A percentile compares a stretch with the other conserved stretches of the same genome.
Conservation (phyloP, 2,329 filamentous ascomycete genomes). For the Fusarium beomiforme region DNA sequence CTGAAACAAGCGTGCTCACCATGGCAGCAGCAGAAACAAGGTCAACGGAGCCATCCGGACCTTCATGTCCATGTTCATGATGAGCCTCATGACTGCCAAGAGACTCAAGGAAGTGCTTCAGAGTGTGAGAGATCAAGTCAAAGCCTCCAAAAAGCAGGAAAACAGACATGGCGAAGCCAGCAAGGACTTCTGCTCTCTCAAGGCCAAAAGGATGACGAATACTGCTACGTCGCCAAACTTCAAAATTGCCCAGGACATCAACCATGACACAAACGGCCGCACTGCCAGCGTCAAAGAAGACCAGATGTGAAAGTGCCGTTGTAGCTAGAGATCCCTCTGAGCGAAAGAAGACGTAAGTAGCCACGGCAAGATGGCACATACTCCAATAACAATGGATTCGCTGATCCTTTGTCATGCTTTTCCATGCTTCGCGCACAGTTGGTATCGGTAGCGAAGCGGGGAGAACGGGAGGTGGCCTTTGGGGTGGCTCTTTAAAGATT, state of each 20-base stretch:
- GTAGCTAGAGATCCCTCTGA: slow-evolving; percentile 88
- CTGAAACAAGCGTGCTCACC: slow-evolving; percentile 83
- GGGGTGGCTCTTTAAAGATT: slow-evolving; percentile 93
- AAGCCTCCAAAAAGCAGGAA: slow-evolving; percentile 98
- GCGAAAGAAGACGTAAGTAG: slow-evolving; percentile 85
- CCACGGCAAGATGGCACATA: slow-evolving; percentile 84
- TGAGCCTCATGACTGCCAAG: slow-evolving; percentile 73
- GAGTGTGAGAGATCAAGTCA: slow-evolving; percentile 91
- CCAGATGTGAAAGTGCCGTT: slow-evolving; percentile 90
- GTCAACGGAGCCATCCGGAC: slow-evolving; percentile 82
- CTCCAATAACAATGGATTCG: slow-evolving; percentile 88
- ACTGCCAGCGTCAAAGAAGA: slow-evolving; percentile 94
- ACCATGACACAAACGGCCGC: slow-evolving; percentile 91
- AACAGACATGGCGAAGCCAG: slow-evolving; percentile 95
- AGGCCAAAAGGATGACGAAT: slow-evolving; percentile 94
- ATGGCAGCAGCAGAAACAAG: slow-evolving; percentile 85
- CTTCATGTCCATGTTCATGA: slow-evolving; percentile 70
- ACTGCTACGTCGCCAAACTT: slow-evolving; percentile 94
- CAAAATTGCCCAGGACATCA: slow-evolving; percentile 94
- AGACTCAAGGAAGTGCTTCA: slow-evolving; percentile 88
- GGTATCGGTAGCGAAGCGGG: slow-evolving; percentile 93
- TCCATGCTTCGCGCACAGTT: slow-evolving; percentile 86
- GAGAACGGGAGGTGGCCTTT: slow-evolving; percentile 84
- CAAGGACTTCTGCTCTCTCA: slow-evolving; percentile 91
- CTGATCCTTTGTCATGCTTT: slow-evolving; percentile 90